Evolutionary conservation across 2,329 filamentous ascomycete genomes (phyloP).

Genomic region (Talaromyces sp.): DNA sequence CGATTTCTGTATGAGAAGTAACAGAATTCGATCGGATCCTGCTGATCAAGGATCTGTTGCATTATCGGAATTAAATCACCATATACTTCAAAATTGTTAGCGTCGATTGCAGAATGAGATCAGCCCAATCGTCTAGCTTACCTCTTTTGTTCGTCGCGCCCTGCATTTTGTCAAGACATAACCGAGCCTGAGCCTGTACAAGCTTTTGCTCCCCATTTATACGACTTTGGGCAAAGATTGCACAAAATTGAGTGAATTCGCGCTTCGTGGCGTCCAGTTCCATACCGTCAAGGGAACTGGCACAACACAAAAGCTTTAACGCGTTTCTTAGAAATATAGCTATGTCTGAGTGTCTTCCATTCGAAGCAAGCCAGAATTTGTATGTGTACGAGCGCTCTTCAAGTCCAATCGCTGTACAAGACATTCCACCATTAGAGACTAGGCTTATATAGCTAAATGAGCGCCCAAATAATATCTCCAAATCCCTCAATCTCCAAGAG

Average conservation of each 20-base stretch:
- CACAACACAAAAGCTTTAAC: conserved; percentile 23
- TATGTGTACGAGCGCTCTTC: conserved; percentile 33
- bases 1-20: conserved; percentile 20
- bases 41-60: conserved; percentile 1
- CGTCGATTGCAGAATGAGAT: background rate
- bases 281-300: background rate
- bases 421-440: conserved; percentile 36
- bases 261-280: background rate
- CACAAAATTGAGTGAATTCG: conserved; percentile 17
- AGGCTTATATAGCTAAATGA: no score
- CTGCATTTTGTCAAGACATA: conserved; percentile 15
- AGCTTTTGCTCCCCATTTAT: conserved; percentile 16
- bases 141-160: conserved; percentile 1
- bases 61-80: conserved; percentile 7
- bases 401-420: conserved; percentile 46
- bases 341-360: conserved; percentile 28
- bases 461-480: no score
- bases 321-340: conserved; percentile 30
- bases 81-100: conserved; percentile 9
- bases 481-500: no score
- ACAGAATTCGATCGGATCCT: conserved; percentile 18
- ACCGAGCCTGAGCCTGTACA: conserved; percentile 14
- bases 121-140: conserved; percentile 15
- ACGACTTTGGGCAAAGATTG: conserved; percentile 18
- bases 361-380: conserved; percentile 47